Evolutionary conservation across 768 basidiomycete species (phyloP).

Genomic region (Candolleomyces eurysporus): DNA sequence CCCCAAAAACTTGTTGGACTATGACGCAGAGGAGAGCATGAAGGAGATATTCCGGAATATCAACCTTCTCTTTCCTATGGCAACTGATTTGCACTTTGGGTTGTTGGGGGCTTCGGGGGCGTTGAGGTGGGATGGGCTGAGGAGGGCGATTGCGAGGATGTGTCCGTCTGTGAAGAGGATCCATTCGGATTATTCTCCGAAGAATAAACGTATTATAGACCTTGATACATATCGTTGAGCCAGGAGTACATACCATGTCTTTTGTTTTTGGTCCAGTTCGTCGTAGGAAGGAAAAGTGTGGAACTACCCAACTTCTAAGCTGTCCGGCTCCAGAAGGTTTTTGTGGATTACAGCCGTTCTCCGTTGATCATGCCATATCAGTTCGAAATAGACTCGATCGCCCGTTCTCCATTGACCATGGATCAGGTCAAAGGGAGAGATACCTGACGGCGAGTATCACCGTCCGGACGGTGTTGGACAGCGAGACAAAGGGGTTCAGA

Average conservation of each 20-base stretch:
- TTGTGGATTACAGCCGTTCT: too few relatives aligned
- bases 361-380: too few relatives aligned
- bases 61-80: not conserved
- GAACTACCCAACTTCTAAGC: too few relatives aligned
- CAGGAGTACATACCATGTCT: not conserved
- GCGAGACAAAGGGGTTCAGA: too few relatives aligned
- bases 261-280: too few relatives aligned
- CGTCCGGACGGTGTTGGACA: too few relatives aligned
- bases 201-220: not conserved
- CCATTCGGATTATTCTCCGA: not conserved
- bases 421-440: too few relatives aligned
- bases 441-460: too few relatives aligned
- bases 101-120: not conserved
- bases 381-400: too few relatives aligned
- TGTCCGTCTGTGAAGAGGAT: constrained; percentile 1
- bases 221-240: not conserved
- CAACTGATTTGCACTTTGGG: constrained; percentile 1
- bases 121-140: not conserved
- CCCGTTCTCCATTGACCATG: too few relatives aligned
- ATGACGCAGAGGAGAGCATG: not conserved
- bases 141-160: not conserved
- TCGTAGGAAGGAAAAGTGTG: too few relatives aligned
- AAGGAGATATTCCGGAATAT: not conserved
- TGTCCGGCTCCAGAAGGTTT: too few relatives aligned
- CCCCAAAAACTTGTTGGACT: not conserved